A percentile compares a stretch with the other conserved stretches of the same genome.
Evolutionary conservation across 1,139 yeast species (phyloP).

Genomic region (Pichia sp.): DNA sequence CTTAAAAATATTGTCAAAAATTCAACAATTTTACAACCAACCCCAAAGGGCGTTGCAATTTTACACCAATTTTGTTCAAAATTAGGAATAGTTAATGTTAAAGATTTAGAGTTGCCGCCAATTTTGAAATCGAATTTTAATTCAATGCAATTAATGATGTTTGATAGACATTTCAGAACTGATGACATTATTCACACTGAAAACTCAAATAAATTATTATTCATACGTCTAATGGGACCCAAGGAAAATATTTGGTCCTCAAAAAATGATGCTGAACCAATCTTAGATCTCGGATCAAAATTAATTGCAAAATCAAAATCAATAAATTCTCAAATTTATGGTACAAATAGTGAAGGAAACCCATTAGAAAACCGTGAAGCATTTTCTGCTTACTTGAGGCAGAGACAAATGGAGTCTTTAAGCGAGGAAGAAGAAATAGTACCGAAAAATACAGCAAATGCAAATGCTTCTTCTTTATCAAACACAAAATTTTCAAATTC

Average conservation of each 20-base stretch:
- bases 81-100: constrained; percentile 41
- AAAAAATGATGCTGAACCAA: constrained; percentile 36
- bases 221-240: constrained; percentile 58
- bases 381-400: constrained; percentile 13
- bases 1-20: constrained; percentile 38
- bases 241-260: constrained; percentile 68
- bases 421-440: not conserved
- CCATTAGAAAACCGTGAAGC: constrained; percentile 4
- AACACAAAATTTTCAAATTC: constrained; percentile 31
- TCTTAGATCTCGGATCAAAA: constrained; percentile 15
- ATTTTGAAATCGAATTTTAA: constrained; percentile 53
- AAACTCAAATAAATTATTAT: constrained; percentile 58
- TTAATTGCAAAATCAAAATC: constrained; percentile 1
- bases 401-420: constrained; percentile 10
- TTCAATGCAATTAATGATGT: constrained; percentile 61
- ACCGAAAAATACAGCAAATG: not conserved
- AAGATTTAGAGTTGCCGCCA: constrained; percentile 20
- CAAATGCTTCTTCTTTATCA: not conserved
- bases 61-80: constrained; percentile 53
- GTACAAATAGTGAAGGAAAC: not conserved
- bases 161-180: constrained; percentile 59
- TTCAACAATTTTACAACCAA: constrained; percentile 59
- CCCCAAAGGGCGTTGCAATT: constrained; percentile 83
- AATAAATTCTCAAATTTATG: not conserved
- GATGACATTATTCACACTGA: constrained; percentile 64